Evolutionary conservation across 352 stramenopile genomes (phyloP), one percentile per base, ranked within the genome.

Genomic region (Phytophthora lateralis): DNA sequence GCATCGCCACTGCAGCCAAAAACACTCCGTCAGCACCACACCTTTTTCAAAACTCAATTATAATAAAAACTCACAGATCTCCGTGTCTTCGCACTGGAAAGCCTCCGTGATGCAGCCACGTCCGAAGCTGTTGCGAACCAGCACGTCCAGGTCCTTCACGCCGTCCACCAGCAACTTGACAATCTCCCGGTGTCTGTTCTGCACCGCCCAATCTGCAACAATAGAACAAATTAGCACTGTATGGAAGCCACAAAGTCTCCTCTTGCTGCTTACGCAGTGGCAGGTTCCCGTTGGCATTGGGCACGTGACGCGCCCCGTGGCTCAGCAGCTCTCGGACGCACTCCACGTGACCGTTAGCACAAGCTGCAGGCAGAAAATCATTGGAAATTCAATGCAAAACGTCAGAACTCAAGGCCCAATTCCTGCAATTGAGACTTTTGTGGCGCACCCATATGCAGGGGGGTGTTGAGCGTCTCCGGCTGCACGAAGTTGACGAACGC

Each of bases 171-270:
- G 50, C 14, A 88, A 26, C 69, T 92, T 93, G 21, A 95, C 82
- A 6, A 90, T 76, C 46, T 76, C 75, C n/a, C 91, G 61, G 63
- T 95, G 88, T 18, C 85, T 89, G 66, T 96, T 96, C 65, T 95
- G 88, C 48, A 96, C 84, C 1, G 88, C 84, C 88, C 88, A 96
- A 53, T 96, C 87, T 91, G 55, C 39, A 58, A 9, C 2, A 44
- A 44, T 14, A 20, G 1, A 18, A 15, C 38, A 12, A 44, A 27
- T 44, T 44, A 44, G 17, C 7, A 15, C 38, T 44, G n/a, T 11
- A 11, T 44, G 5, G n/a, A 2, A 26, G 4, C 14, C 2, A 30
- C 52, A 52, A 21, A 32, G 26, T 29, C 27, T 10, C 4, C n/a
- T 6, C 24, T 21, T 27, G 18, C 37, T 35, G 6, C 63, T 60